A percentile compares a stretch with the other conserved stretches of the same genome.
phyloP scores from a whole-genome alignment of 2,329 filamentous ascomycete genomes.

The Trichoderma afroharzianum region DNA sequence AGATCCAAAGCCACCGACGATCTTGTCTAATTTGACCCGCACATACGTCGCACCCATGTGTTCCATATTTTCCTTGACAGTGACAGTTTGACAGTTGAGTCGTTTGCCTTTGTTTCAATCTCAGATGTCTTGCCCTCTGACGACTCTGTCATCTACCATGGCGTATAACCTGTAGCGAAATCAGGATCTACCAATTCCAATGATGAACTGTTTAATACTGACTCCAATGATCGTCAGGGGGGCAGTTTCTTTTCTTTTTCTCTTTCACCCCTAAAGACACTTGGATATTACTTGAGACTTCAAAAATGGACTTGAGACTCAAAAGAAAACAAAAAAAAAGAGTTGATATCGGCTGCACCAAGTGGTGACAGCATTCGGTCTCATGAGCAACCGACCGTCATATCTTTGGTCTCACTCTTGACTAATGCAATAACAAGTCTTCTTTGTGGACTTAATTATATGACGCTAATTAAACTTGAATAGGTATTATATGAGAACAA shows the following conservation, averaged over 20 bases:
- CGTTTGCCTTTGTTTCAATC: background rate
- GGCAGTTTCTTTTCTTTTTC: background rate
- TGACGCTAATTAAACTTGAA: background rate
- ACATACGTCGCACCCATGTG: background rate
- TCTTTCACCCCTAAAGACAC: background rate
- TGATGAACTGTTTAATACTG: background rate
- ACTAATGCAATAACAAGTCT: background rate
- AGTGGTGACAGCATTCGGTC: background rate
- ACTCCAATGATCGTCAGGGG: conserved; percentile 6
- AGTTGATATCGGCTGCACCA: background rate
- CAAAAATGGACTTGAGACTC: no score
- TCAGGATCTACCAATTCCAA: background rate
- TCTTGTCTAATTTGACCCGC: conserved; percentile 6
- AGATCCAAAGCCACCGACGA: background rate
- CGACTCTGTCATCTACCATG: background rate
- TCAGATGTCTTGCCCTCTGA: background rate
- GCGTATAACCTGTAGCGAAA: background rate
- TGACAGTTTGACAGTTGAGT: background rate
- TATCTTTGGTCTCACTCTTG: no score
- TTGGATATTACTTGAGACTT: background rate
- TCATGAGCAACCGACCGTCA: background rate
- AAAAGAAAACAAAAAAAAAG: no score
- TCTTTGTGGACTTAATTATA: background rate
- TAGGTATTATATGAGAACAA: background rate
- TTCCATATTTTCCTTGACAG: no score